Evolutionary conservation across 2,329 filamentous ascomycete species (phyloP), one percentile per base, ranked within the genome.

Genomic region (Tolypocladium ovalisporum): DNA sequence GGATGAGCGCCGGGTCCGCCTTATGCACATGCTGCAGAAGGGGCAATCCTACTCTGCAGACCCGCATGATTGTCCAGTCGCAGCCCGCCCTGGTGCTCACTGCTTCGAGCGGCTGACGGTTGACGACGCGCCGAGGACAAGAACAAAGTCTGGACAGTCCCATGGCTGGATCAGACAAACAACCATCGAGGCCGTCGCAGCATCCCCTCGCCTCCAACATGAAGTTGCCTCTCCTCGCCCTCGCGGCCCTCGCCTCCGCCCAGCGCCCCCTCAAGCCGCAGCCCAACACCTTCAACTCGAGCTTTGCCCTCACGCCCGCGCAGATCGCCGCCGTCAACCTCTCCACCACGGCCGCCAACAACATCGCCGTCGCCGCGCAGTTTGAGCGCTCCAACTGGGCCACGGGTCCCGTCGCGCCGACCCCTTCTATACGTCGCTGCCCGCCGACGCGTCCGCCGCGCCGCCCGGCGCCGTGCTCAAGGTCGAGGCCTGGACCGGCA

Each of bases 381-480:
- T 70, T 68, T 55, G 68, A 71, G 53, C 62, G 63, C 27, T 66
- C 66, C 34, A 67, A 70, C 52, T 64, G 69, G 57, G 70, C 71
- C 29, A 65, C 65, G 69, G 70, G 35, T 66, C 68, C 17, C 61
- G 68, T 4, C 40, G 57, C 4, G 53, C 66, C 22, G 74, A 78
- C 58, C 61, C 63, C n/a, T 78, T 76, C 64, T 78, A 77, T 63
- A 63, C 66, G 19, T 32, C 13, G 2, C 69, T 71, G 19, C 66
- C 64, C 1, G 54, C 57, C 57, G 56, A 58, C 34, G 58, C 63
- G 5, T 56, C 39, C 24, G n/a, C 51, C 13, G 59, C 65, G 10
- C 52, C 61, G 3, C 67, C 73, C 4, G 76, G 76, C 5, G 62
- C 66, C 1, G 59, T 78, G 12, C 64, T 79, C 29, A 73, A 71